Evolutionary conservation across 192 early-diverging fungal species (phyloP).

Genomic region (Kickxella alabastrina): DNA sequence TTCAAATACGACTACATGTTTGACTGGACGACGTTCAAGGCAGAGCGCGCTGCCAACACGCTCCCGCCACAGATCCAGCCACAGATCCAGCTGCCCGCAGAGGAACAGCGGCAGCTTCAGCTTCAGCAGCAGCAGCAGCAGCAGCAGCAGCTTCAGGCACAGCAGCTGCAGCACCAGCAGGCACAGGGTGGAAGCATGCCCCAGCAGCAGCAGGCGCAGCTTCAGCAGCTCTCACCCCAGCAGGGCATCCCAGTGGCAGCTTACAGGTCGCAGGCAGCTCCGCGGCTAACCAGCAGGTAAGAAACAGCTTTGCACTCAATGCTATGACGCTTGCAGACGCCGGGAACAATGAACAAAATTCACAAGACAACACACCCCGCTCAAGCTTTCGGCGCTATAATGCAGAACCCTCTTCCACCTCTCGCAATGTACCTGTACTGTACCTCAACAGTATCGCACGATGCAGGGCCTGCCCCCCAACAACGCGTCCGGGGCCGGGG

Average conservation of each 20-base stretch:
- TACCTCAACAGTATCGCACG: constrained; percentile 45
- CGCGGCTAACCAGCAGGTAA: constrained; percentile 47
- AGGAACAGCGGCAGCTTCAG: constrained; percentile 40
- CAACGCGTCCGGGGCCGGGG: too few species aligned
- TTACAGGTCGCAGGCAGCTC: constrained; percentile 45
- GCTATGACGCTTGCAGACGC: constrained; percentile 15
- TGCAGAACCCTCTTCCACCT: constrained; percentile 26
- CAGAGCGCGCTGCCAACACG: constrained; percentile 27
- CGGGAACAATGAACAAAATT: constrained; percentile 2
- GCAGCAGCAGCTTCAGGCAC: constrained; percentile 8
- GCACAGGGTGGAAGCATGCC: too few species aligned
- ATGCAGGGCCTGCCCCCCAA: constrained; percentile 43
- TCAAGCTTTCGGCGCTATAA: constrained; percentile 52
- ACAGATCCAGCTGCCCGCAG: constrained; percentile 26
- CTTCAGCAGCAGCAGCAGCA: constrained; percentile 11
- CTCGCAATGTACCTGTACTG: constrained; percentile 25
- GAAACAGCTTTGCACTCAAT: constrained; percentile 36
- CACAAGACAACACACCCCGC: constrained; percentile 6
- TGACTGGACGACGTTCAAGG: constrained; percentile 74
- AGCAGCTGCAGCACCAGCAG: constrained; percentile 28
- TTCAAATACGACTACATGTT: constrained; percentile 86
- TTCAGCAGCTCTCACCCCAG: constrained; percentile 27
- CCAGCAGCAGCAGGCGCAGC: constrained; percentile 15
- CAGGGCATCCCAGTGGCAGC: constrained; percentile 35
- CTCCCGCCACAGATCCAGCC: constrained; percentile 30